Conservation (phyloP, 1,284 basidiomycete genomes). For the Irpex sp. region DNA sequence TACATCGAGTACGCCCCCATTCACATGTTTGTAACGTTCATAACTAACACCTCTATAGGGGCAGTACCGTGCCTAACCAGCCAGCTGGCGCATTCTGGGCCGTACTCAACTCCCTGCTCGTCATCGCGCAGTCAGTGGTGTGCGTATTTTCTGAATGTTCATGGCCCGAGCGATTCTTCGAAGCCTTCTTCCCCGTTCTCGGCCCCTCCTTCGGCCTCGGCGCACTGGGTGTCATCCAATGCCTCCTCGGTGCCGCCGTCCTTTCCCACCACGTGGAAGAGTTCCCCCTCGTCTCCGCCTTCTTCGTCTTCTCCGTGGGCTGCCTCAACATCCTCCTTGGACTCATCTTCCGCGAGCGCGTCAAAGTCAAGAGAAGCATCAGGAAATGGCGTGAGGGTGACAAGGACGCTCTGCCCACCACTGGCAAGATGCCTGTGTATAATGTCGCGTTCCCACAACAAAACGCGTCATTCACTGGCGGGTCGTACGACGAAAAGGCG, state of each 20-base stretch:
- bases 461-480: constrained; percentile 30
- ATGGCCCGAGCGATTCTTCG: constrained; percentile 73
- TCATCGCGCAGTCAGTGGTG: constrained; percentile 73
- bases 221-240: constrained; percentile 79
- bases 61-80: constrained; percentile 82
- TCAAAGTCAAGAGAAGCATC: constrained; percentile 59
- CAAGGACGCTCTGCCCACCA: constrained; percentile 54
- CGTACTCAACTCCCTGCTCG: constrained; percentile 76
- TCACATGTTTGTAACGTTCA: neutral
- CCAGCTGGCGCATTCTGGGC: constrained; percentile 86
- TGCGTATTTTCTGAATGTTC: constrained; percentile 66
- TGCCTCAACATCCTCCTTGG: constrained; percentile 81
- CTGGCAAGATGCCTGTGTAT: constrained; percentile 10
- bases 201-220: constrained; percentile 79
- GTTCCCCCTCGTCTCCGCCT: constrained; percentile 81
- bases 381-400: constrained; percentile 56
- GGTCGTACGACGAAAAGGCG: constrained; percentile 29
- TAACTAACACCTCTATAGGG: constrained; percentile 32
- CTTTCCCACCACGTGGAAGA: constrained; percentile 78
- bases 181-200: constrained; percentile 83
- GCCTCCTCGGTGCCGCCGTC: constrained; percentile 75
- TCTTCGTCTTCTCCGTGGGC: constrained; percentile 83
- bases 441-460: constrained; percentile 17
- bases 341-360: constrained; percentile 65
- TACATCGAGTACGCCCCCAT: constrained; percentile 63